A percentile compares a stretch with the other conserved stretches of the same genome.
phyloP scores from a whole-genome alignment of 2,329 filamentous ascomycete genomes.

The Podosphaera fusca region DNA sequence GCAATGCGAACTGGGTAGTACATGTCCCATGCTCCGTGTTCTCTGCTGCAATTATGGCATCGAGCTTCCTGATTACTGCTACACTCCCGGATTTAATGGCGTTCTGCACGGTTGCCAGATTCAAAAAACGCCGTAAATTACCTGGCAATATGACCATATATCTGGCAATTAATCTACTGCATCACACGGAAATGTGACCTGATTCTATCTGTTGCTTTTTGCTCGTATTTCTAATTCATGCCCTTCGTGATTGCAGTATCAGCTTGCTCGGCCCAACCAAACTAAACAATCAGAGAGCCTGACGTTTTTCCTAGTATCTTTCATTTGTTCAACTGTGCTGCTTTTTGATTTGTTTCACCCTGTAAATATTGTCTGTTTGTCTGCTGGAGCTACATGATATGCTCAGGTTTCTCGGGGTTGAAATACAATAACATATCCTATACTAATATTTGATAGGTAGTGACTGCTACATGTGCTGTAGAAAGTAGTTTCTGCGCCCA shows the following conservation, averaged over 20 bases:
- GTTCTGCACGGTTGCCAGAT: neutral
- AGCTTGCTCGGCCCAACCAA: neutral
- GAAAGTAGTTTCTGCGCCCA: neutral
- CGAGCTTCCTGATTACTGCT: neutral
- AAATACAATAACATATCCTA: neutral
- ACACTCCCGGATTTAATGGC: neutral
- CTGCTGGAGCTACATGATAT: neutral
- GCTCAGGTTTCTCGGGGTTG: neutral
- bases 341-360: neutral
- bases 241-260: neutral
- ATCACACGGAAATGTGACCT: neutral
- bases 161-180: neutral
- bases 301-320: neutral
- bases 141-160: neutral
- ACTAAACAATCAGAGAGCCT: neutral
- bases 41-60: neutral
- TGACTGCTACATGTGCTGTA: neutral
- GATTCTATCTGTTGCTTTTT: neutral
- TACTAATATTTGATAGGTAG: neutral
- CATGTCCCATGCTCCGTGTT: neutral
- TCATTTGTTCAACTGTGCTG: neutral
- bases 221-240: neutral
- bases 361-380: neutral
- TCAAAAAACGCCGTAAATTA: neutral
- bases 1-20: neutral